phyloP scores from a whole-genome alignment of 805 yeast species.

The Saccharomycopsis schoenii region DNA sequence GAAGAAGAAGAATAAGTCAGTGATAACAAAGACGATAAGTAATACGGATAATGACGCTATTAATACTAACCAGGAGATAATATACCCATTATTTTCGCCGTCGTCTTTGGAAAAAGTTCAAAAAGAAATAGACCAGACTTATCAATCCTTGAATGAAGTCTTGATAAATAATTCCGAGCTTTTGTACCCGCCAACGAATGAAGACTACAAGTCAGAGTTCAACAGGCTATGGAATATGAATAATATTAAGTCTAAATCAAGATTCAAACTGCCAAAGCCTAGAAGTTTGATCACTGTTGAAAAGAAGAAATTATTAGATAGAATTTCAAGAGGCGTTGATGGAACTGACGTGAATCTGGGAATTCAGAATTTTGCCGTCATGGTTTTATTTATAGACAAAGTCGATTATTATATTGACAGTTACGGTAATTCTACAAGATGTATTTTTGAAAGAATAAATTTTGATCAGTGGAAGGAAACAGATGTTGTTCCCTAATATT shows the following conservation, averaged over 20 bases:
- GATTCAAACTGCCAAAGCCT: slow-evolving; percentile 68
- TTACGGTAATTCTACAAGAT: slow-evolving; percentile 37
- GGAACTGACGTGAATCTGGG: slow-evolving; percentile 59
- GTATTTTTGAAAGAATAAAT: slow-evolving; percentile 41
- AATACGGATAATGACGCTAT: not conserved
- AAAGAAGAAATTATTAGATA: slow-evolving; percentile 49
- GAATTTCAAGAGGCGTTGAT: slow-evolving; percentile 74
- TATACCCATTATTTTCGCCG: slow-evolving; percentile 15
- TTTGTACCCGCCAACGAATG: slow-evolving; percentile 37
- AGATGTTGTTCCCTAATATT: slow-evolving; percentile 61
- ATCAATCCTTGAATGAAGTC: slow-evolving; percentile 6
- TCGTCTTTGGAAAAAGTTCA: slow-evolving; percentile 8
- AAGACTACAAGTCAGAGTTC: slow-evolving; percentile 64
- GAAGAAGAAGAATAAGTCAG: not conserved
- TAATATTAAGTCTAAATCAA: slow-evolving; percentile 49
- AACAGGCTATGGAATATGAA: slow-evolving; percentile 51
- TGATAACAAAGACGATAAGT: not conserved
- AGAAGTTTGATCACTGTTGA: slow-evolving; percentile 48
- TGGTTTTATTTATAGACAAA: slow-evolving; percentile 56
- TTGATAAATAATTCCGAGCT: slow-evolving; percentile 15
- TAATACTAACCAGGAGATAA: not conserved
- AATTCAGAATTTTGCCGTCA: slow-evolving; percentile 54
- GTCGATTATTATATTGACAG: slow-evolving; percentile 56
- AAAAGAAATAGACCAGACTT: slow-evolving; percentile 2
- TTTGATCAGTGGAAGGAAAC: slow-evolving; percentile 63